These are phyloP conservation scores for Rhypophila decipiens DNA, from an alignment of 495 filamentous ascomycete species.

Conservation along the genomic window DNA sequence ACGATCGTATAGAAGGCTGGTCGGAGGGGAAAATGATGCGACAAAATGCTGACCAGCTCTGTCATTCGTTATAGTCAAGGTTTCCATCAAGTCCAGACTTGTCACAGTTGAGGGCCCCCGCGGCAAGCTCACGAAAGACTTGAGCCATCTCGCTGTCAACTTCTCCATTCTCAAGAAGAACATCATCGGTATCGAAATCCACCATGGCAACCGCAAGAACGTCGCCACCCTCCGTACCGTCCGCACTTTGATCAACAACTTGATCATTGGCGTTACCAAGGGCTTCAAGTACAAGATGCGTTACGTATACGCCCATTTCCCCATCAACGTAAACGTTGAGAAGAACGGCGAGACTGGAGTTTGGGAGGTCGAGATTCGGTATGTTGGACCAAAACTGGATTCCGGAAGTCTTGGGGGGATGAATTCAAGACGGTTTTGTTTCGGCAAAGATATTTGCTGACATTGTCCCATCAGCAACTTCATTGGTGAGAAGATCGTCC, in stretches of 20 bases:
- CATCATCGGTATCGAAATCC: slow-evolving; percentile 89
- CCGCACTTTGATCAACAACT: slow-evolving; percentile 93
- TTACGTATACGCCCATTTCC: slow-evolving; percentile 99
- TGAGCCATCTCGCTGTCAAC: slow-evolving; percentile 91
- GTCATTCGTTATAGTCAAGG: slow-evolving; percentile 63
- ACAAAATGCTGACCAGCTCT: slow-evolving; percentile 33
- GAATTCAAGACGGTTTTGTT: slow-evolving; percentile 4
- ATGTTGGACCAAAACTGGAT: slow-evolving; percentile 32
- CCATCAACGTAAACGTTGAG: slow-evolving; percentile 99
- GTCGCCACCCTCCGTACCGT: slow-evolving; percentile 97
- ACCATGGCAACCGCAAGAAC: slow-evolving; percentile 95
- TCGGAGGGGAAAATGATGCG: neutral
- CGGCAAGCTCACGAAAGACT: slow-evolving; percentile 92
- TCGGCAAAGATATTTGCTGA: slow-evolving; percentile 21
- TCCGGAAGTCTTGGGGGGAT: neutral
- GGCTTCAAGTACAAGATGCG: slow-evolving; percentile 99
- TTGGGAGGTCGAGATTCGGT: slow-evolving; percentile 95
- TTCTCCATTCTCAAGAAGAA: slow-evolving; percentile 77
- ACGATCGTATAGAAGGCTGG: too few species aligned
- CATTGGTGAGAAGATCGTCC: slow-evolving; percentile 99
- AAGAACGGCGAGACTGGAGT: slow-evolving; percentile 88
- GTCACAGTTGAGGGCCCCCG: slow-evolving; percentile 95
- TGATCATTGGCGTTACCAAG: slow-evolving; percentile 95
- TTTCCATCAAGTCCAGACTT: slow-evolving; percentile 89
- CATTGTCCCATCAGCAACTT: slow-evolving; percentile 66